Conservation (phyloP, 2,329 filamentous ascomycete genomes). For the Tolypocladium nubicola region DNA sequence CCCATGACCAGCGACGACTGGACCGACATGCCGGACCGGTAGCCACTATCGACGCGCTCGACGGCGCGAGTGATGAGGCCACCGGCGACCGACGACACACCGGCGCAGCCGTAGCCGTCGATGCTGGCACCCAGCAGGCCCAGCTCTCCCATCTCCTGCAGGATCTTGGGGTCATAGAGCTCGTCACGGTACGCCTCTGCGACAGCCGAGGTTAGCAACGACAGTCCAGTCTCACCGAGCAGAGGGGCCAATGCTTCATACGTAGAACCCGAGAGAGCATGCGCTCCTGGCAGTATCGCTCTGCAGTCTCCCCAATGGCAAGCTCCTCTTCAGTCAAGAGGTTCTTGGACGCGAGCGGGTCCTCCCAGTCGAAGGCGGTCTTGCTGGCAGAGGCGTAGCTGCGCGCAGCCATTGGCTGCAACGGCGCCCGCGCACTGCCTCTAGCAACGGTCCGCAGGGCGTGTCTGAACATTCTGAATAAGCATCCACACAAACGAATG, state of each 20-base stretch:
- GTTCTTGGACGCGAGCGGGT: constrained; percentile 66
- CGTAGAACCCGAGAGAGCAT: constrained; percentile 78
- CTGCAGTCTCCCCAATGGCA: constrained; percentile 81
- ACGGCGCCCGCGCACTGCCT: constrained; percentile 9
- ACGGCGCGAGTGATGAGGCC: constrained; percentile 85
- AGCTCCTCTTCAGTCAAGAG: constrained; percentile 83
- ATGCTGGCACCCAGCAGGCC: constrained; percentile 83
- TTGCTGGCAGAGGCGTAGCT: constrained; percentile 24
- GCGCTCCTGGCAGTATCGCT: constrained; percentile 87
- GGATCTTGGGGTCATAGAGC: constrained; percentile 73
- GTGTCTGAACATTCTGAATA: constrained; percentile 18
- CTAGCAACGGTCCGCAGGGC: constrained; percentile 17
- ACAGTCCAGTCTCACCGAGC: background rate
- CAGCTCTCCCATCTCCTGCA: constrained; percentile 85
- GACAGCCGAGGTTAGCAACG: constrained; percentile 1
- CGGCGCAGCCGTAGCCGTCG: constrained; percentile 79
- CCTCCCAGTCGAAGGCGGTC: constrained; percentile 73
- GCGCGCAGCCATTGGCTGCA: constrained; percentile 16
- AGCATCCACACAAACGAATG: background rate
- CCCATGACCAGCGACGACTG: constrained; percentile 92
- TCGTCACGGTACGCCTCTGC: constrained; percentile 77
- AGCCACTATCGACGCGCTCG: constrained; percentile 83
- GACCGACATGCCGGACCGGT: constrained; percentile 86
- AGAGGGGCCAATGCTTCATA: constrained; percentile 29
- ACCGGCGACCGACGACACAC: constrained; percentile 78